Evolutionary conservation across 257 asterid species (phyloP).

Genomic region (Rhazya stricta): DNA sequence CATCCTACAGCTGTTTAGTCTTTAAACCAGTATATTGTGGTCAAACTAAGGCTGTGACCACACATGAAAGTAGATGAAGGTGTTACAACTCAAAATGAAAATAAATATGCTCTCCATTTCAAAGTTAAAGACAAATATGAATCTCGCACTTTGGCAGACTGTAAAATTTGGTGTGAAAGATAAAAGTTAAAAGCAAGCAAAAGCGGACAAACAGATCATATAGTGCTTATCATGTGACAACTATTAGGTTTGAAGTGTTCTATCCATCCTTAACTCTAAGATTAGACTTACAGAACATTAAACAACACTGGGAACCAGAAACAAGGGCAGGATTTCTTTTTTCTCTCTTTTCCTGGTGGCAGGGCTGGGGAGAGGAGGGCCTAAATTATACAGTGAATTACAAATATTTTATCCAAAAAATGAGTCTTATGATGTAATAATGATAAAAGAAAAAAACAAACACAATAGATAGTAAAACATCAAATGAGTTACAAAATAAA

Average conservation of each 20-base stretch:
- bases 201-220: not conserved
- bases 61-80: no score
- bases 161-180: not conserved
- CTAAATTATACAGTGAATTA: no score
- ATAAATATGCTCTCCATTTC: not conserved
- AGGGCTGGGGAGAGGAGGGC: not conserved
- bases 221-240: not conserved
- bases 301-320: not conserved
- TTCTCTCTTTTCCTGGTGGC: not conserved
- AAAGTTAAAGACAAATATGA: not conserved
- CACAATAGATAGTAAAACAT: no score
- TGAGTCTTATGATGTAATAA: no score
- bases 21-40: no score
- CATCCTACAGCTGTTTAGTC: no score
- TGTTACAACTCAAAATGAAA: not conserved
- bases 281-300: not conserved
- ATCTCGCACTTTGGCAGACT: not conserved
- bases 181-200: not conserved
- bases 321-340: not conserved
- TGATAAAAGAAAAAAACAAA: no score
- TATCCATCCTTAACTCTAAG: not conserved
- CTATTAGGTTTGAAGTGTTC: not conserved
- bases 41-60: no score
- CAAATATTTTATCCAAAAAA: no score
- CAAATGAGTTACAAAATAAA: no score